Percentiles rank a stretch among this genome's conserved stretches.
Conservation (phyloP, 2,329 filamentous ascomycete genomes). For the Aspergillus sp. region DNA sequence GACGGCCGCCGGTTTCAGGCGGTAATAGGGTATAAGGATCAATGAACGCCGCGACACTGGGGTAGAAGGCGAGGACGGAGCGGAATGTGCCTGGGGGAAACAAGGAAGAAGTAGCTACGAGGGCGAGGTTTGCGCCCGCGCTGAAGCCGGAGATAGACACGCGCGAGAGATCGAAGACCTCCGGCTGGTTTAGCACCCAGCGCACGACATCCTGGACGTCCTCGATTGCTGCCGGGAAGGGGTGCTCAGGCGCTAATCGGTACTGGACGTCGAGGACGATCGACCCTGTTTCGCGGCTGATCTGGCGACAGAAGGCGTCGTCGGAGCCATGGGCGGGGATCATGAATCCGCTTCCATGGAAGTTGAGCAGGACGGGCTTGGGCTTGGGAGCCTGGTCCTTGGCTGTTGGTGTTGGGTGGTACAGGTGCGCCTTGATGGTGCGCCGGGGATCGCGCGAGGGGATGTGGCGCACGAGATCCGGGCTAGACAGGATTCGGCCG, state of each 20-base stretch:
- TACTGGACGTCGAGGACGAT: slow-evolving; percentile 42
- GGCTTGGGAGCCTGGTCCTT: slow-evolving; percentile 15
- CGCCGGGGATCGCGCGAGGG: slow-evolving; percentile 28
- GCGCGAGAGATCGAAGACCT: slow-evolving; percentile 32
- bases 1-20: slow-evolving; percentile 20
- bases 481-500: neutral
- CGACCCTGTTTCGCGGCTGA: slow-evolving; percentile 26
- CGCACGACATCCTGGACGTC: slow-evolving; percentile 41
- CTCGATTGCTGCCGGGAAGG: slow-evolving; percentile 41
- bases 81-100: slow-evolving; percentile 33
- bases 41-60: neutral
- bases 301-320: slow-evolving; percentile 28
- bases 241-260: slow-evolving; percentile 40
- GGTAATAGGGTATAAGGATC: slow-evolving; percentile 23
- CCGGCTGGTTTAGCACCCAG: slow-evolving; percentile 33
- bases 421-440: slow-evolving; percentile 32
- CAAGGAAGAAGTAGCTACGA: slow-evolving; percentile 29
- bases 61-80: slow-evolving; percentile 36
- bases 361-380: slow-evolving; percentile 33
- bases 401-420: slow-evolving; percentile 22
- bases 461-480: slow-evolving; percentile 29
- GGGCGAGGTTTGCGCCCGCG: slow-evolving; percentile 43
- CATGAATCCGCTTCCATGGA: slow-evolving; percentile 37
- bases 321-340: slow-evolving; percentile 33
- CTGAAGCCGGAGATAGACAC: slow-evolving; percentile 45